Evolutionary conservation across 176 grass and related monocot genomes (phyloP).

Genomic region (Triticum urartu): DNA sequence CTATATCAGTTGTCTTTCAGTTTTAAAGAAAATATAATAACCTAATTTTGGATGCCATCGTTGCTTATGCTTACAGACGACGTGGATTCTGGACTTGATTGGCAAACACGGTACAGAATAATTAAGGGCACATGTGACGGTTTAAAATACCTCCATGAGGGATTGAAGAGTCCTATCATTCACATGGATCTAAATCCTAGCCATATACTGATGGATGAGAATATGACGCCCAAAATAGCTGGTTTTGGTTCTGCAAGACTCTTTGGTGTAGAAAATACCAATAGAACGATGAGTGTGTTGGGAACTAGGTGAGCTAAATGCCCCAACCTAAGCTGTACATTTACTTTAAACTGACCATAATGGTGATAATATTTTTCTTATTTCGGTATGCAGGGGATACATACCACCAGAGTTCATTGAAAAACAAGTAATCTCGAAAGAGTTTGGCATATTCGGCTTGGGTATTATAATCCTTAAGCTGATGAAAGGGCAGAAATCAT

Average conservation of each 20-base stretch:
- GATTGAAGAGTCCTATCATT: background rate
- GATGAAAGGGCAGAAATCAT: rapidly evolving
- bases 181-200: background rate
- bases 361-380: too few relatives aligned
- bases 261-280: background rate
- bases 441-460: background rate
- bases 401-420: background rate
- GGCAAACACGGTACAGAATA: background rate
- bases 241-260: rapidly evolving
- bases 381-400: background rate
- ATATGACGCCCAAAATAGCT: background rate
- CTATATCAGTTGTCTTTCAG: background rate
- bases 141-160: background rate
- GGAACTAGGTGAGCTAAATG: background rate
- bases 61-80: background rate
- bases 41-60: background rate
- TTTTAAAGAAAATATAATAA: background rate
- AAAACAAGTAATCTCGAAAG: rapidly evolving
- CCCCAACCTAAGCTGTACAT: background rate
- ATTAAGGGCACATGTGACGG: background rate
- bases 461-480: background rate
- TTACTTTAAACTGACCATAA: background rate
- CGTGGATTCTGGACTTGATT: background rate
- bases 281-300: too few relatives aligned
- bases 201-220: background rate